phyloP scores from a whole-genome alignment of 495 filamentous ascomycete species.

The Hypoxylon trugodes region DNA sequence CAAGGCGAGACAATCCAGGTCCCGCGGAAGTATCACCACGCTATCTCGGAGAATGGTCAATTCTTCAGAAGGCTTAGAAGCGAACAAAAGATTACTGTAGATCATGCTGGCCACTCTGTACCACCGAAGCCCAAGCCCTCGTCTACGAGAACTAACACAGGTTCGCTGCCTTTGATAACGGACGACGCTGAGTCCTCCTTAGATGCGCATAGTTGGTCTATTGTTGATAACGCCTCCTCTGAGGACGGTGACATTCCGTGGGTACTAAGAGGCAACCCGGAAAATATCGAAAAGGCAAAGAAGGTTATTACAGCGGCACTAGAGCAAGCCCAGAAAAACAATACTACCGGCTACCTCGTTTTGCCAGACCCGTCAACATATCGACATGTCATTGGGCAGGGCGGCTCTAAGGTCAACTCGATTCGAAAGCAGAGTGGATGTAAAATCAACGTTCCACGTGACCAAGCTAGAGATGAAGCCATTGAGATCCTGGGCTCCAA shows the following conservation, averaged over 20 bases:
- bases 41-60: slow-evolving; percentile 85
- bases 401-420: slow-evolving; percentile 87
- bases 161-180: slow-evolving; percentile 83
- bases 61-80: slow-evolving; percentile 88
- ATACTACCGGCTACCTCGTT: slow-evolving; percentile 82
- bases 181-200: slow-evolving; percentile 71
- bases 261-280: slow-evolving; percentile 80
- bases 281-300: slow-evolving; percentile 80
- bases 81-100: slow-evolving; percentile 85
- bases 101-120: slow-evolving; percentile 80
- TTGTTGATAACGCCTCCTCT: slow-evolving; percentile 66
- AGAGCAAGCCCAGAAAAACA: slow-evolving; percentile 73
- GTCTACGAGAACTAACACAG: slow-evolving; percentile 58
- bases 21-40: slow-evolving; percentile 81
- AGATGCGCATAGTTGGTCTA: slow-evolving; percentile 80
- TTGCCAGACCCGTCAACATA: slow-evolving; percentile 90
- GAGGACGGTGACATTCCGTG: slow-evolving; percentile 87
- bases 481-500: slow-evolving; percentile 85
- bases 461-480: slow-evolving; percentile 78
- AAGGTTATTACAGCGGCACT: slow-evolving; percentile 74
- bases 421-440: slow-evolving; percentile 93
- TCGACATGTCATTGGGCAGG: slow-evolving; percentile 87
- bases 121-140: slow-evolving; percentile 68
- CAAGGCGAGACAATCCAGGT: slow-evolving; percentile 86
- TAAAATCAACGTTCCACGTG: slow-evolving; percentile 88